Percentiles rank a stretch among this genome's conserved stretches.
These are phyloP conservation scores for Echites panduratus DNA, from an alignment of 257 asterid species.

Conservation along the genomic window DNA sequence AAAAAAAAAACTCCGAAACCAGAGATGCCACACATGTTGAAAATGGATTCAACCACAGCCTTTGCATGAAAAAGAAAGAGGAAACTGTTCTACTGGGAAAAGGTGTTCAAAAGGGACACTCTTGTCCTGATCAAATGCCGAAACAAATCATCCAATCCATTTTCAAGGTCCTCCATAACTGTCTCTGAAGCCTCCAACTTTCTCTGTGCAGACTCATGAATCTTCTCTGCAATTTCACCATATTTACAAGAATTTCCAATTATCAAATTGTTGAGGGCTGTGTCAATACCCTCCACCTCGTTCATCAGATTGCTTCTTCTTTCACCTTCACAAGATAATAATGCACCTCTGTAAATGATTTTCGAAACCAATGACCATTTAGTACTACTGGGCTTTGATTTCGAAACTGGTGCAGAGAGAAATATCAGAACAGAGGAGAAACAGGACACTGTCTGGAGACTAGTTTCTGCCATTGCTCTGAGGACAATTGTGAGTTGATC, in stretches of 20 bases:
- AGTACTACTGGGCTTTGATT: constrained; percentile 18
- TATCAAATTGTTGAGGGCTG: constrained; percentile 19
- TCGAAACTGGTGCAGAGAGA: constrained; percentile 21
- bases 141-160: constrained; percentile 23
- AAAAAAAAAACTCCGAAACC: neutral
- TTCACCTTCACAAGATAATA: no score
- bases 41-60: neutral
- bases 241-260: constrained; percentile 3
- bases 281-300: constrained; percentile 30
- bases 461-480: constrained; percentile 21
- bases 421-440: constrained; percentile 23
- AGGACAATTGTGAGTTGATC: constrained; percentile 16
- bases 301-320: constrained; percentile 2
- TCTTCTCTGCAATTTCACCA: constrained; percentile 12
- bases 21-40: neutral
- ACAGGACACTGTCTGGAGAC: constrained; percentile 23
- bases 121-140: constrained; percentile 31
- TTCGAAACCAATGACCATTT: constrained; percentile 28
- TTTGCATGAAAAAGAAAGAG: neutral
- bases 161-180: constrained; percentile 25
- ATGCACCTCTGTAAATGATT: constrained; percentile 24
- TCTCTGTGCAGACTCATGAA: constrained; percentile 20
- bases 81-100: constrained; percentile 10
- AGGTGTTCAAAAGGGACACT: constrained; percentile 29
- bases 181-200: constrained; percentile 26